These are phyloP conservation scores for Fragaria nilgerrensis DNA, from an alignment of 306 rosid species.

Conservation along the genomic window DNA sequence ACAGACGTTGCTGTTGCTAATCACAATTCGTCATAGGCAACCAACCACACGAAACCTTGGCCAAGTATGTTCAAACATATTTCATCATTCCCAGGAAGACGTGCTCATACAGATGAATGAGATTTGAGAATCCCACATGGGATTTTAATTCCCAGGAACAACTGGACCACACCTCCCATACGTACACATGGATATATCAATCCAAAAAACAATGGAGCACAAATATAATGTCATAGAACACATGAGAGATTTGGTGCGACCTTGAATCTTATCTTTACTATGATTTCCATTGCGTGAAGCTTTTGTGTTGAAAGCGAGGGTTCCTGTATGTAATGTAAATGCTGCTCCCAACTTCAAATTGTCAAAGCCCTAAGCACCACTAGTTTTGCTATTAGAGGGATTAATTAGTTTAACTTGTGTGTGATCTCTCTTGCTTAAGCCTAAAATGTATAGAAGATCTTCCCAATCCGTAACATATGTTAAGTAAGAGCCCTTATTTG, in stretches of 20 bases:
- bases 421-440: slow-evolving; percentile 9
- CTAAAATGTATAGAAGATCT: slow-evolving; percentile 29
- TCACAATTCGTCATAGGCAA: not conserved
- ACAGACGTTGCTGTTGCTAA: not conserved
- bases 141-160: not conserved
- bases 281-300: slow-evolving; percentile 51
- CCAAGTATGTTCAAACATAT: not conserved
- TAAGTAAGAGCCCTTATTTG: slow-evolving; percentile 27
- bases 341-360: slow-evolving; percentile 13
- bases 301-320: slow-evolving; percentile 36
- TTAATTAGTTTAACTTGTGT: not conserved
- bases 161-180: not conserved
- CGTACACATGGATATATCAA: not conserved
- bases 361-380: slow-evolving; percentile 26
- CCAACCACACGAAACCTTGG: not conserved
- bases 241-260: not conserved
- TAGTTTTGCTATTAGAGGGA: not conserved
- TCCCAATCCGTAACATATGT: slow-evolving; percentile 44
- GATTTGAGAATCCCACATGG: not conserved
- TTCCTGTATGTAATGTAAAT: not conserved
- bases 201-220: not conserved
- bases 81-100: slow-evolving; percentile 8
- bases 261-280: not conserved
- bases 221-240: not conserved
- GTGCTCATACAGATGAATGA: not conserved